Evolutionary conservation across 495 filamentous ascomycete species (phyloP).

Genomic region (Lentithecium fluviatile): DNA sequence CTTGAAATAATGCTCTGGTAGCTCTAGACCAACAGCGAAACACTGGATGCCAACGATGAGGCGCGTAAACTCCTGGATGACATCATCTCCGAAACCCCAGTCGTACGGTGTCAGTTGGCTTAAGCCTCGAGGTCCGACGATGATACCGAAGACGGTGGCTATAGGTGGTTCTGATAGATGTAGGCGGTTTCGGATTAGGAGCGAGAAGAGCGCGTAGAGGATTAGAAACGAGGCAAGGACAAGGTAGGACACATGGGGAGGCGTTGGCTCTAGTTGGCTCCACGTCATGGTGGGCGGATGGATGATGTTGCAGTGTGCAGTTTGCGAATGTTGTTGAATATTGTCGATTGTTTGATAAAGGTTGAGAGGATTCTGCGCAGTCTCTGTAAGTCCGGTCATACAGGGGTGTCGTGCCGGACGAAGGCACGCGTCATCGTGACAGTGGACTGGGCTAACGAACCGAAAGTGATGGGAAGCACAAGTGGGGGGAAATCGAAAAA

Average conservation of each 20-base stretch:
- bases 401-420: too few species aligned
- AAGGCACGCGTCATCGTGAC: too few species aligned
- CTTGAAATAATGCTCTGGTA: conserved; percentile 49
- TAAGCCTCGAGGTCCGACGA: conserved; percentile 45
- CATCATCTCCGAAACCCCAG: conserved; percentile 49
- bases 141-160: conserved; percentile 49
- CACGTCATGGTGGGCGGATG: conserved; percentile 35
- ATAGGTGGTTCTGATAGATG: conserved; percentile 55
- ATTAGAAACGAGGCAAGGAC: conserved; percentile 49
- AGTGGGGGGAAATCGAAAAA: too few species aligned
- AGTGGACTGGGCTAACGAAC: too few species aligned
- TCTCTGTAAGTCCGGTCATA: too few species aligned
- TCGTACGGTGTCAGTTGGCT: conserved; percentile 42
- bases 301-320: background rate
- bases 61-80: conserved; percentile 49
- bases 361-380: too few species aligned
- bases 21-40: conserved; percentile 50
- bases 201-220: conserved; percentile 49
- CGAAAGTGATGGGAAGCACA: too few species aligned
- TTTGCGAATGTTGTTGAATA: background rate
- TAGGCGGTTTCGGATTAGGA: conserved; percentile 51
- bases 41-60: conserved; percentile 52
- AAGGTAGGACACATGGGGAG: conserved; percentile 50
- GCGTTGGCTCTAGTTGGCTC: conserved; percentile 49
- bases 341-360: too few species aligned